Evolutionary conservation across 192 early-diverging fungal genomes (phyloP).

Genomic region (Mortierella antarctica): DNA sequence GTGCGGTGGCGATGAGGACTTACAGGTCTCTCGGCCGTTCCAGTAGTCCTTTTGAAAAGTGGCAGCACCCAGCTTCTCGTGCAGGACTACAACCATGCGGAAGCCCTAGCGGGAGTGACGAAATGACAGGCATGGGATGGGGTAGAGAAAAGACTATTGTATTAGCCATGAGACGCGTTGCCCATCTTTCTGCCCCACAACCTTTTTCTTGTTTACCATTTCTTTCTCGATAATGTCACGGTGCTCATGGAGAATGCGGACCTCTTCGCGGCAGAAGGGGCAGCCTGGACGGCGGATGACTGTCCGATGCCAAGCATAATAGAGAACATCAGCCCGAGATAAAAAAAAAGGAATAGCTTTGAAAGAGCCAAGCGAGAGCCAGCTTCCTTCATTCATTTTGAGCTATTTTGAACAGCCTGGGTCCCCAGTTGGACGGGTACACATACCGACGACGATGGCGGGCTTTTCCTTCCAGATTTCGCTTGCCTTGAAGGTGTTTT

Average conservation of each 20-base stretch:
- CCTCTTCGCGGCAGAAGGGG: conserved; percentile 58
- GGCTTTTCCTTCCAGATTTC: conserved; percentile 51
- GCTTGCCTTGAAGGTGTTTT: conserved; percentile 27
- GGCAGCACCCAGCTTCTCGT: conserved; percentile 54
- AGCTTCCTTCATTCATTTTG: not conserved
- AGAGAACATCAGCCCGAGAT: not conserved
- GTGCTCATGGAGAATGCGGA: conserved; percentile 35
- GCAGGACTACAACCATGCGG: conserved; percentile 52
- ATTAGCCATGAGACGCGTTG: not conserved
- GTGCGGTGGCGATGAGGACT: no score
- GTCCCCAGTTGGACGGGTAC: no score
- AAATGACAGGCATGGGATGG: not conserved
- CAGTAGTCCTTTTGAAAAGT: conserved; percentile 55
- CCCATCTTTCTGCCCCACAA: not conserved
- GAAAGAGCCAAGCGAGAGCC: not conserved
- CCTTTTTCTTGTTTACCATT: conserved; percentile 17
- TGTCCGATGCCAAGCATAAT: not conserved
- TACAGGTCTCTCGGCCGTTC: conserved; percentile 45
- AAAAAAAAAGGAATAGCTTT: not conserved
- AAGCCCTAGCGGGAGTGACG: conserved; percentile 6
- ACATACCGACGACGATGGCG: conserved; percentile 34
- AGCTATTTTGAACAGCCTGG: not conserved
- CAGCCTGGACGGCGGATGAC: conserved; percentile 59
- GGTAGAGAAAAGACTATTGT: not conserved
- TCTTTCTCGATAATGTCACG: conserved; percentile 52